Conservation (phyloP, 768 basidiomycete genomes). For the Suillus discolor region DNA sequence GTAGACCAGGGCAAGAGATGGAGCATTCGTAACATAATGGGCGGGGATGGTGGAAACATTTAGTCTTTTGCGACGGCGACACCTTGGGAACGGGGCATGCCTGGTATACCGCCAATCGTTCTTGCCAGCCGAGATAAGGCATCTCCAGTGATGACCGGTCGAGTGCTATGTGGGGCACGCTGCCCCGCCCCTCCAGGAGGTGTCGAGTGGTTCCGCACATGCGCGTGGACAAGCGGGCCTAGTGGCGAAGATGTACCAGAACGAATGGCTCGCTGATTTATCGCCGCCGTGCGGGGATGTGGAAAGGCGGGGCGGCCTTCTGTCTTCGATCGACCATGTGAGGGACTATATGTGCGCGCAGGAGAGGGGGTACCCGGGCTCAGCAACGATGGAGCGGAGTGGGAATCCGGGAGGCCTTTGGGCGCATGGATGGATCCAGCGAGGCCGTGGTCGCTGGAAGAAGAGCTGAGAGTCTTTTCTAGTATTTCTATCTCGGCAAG, state of each 20-base stretch:
- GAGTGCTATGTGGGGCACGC: slow-evolving; percentile 45
- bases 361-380: slow-evolving; percentile 29
- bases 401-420: slow-evolving; percentile 38
- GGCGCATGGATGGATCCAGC: slow-evolving; percentile 62
- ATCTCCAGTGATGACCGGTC: slow-evolving; percentile 75
- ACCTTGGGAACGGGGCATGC: slow-evolving; percentile 25
- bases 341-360: slow-evolving; percentile 34
- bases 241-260: slow-evolving; percentile 49
- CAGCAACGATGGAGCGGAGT: slow-evolving; percentile 36
- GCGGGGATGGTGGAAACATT: slow-evolving; percentile 25
- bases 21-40: slow-evolving; percentile 10
- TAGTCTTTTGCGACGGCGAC: slow-evolving; percentile 28
- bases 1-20: slow-evolving; percentile 15
- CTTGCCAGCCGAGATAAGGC: slow-evolving; percentile 68
- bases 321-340: slow-evolving; percentile 61
- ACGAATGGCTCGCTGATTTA: slow-evolving; percentile 38
- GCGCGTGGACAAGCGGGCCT: slow-evolving; percentile 36
- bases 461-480: slow-evolving; percentile 20
- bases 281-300: slow-evolving; percentile 27
- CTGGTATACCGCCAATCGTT: slow-evolving; percentile 51
- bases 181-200: slow-evolving; percentile 48
- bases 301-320: slow-evolving; percentile 45
- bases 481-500: slow-evolving; percentile 19
- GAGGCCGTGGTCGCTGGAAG: slow-evolving; percentile 39
- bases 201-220: slow-evolving; percentile 67